Evolutionary conservation across 176 grass and related monocot genomes (phyloP), one percentile per base, ranked within the genome.

Genomic region (Aechmea fasciata): DNA sequence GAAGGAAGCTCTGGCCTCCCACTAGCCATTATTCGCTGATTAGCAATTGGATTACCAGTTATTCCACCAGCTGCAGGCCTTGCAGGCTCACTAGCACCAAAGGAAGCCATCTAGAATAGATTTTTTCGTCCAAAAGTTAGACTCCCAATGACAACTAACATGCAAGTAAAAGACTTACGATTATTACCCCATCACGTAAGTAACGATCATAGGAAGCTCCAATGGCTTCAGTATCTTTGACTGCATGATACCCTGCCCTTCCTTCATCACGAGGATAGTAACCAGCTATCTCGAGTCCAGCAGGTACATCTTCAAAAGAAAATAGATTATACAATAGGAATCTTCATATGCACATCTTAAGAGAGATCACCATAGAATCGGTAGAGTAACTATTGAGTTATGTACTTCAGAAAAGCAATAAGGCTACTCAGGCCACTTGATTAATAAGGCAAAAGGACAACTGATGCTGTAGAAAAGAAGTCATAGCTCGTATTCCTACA

Each of bases 141-240:
- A 41, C 48, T 65, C 62, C 15, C 12, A 81, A 0, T 78, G 17
- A 63, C 48, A 22, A 52, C 53, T 52, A 79, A 6, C 33, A 41
- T 41, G 33, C 33, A 72, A 51, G 22, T 63, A 69, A 61, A 2
- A 23, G 64, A 22, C 13, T 49, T 52, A 18, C 33, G 13, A 22
- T 24, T 10, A 13, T 53, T 84, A 91, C 85, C 88, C 95, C 95
- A 84, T 88, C 94, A 28, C 90, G 73, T 62, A 82, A 70, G 70
- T 89, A 78, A 72, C 67, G 72, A 20, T 81, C 92, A 70, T 76
- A 91, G 71, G 95, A 99, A 66, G 90, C 90, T 57, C 87, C 90
- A 65, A 84, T 78, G 64, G 81, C 70, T 74, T 83, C 81, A 13
- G 88, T 94, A 26, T 99, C 95, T 75, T 90, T 94, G 62, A 99